A percentile compares a stretch with the other conserved stretches of the same genome.
These are phyloP conservation scores for Cutaneotrichosporon spelunceum DNA, from an alignment of 1,284 basidiomycete species.

Conservation along the genomic window DNA sequence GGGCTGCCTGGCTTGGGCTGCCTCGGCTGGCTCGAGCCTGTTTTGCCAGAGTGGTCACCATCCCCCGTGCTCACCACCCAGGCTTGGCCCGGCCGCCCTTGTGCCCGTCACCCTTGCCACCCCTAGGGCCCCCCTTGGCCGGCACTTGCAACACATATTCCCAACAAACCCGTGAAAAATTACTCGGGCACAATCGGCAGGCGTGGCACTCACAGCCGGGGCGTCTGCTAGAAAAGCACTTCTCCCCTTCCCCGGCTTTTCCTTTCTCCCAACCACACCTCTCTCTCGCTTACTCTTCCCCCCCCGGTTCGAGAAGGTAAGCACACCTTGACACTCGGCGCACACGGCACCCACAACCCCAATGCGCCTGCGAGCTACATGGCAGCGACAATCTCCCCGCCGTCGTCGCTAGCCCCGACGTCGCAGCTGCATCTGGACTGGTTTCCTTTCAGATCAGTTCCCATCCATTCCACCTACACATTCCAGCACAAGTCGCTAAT, in stretches of 20 bases:
- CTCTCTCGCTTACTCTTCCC: conserved; percentile 14
- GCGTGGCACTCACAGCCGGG: not conserved
- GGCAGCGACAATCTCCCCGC: not conserved
- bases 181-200: conserved; percentile 4
- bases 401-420: not conserved
- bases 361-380: not conserved
- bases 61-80: too few species aligned
- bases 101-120: not conserved
- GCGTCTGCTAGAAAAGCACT: not conserved
- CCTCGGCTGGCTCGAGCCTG: not conserved
- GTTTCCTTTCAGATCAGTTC: not conserved
- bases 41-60: not conserved
- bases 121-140: not conserved
- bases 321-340: conserved; percentile 4
- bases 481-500: conserved; percentile 2
- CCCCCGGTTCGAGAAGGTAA: conserved; percentile 21
- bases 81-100: not conserved
- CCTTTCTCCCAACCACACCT: conserved; percentile 28
- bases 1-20: too few species aligned
- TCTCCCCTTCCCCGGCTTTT: conserved; percentile 13
- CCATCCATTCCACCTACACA: not conserved
- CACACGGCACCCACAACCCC: conserved; percentile 9
- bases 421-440: not conserved
- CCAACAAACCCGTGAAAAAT: conserved; percentile 2
- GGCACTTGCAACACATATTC: not conserved